Evolutionary conservation across 2,329 filamentous ascomycete species (phyloP).

Genomic region (Coniochaeta sp.): DNA sequence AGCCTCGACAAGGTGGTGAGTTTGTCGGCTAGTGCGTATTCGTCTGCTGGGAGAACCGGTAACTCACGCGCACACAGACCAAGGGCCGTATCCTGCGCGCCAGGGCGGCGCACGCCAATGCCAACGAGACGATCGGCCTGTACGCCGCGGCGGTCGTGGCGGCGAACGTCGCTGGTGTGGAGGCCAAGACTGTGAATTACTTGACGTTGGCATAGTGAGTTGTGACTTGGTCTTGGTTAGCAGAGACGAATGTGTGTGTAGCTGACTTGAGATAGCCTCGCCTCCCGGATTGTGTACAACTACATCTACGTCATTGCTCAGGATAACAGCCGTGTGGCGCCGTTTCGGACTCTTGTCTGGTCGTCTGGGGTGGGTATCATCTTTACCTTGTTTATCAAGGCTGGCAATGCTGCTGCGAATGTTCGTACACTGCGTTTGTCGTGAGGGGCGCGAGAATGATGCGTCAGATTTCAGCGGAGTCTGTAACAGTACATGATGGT

Average conservation of each 20-base stretch:
- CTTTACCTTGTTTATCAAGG: slow-evolving; percentile 31
- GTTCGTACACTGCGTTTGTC: not conserved
- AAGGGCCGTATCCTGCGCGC: slow-evolving; percentile 16
- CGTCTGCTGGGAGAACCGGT: not conserved
- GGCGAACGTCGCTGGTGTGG: slow-evolving; percentile 34
- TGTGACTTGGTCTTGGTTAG: not conserved
- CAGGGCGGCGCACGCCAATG: slow-evolving; percentile 26
- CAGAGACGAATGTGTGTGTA: too few relatives aligned
- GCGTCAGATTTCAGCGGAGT: too few relatives aligned
- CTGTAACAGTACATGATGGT: not conserved
- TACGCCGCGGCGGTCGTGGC: slow-evolving; percentile 35
- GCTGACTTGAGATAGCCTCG: slow-evolving; percentile 13
- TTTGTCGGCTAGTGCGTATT: not conserved
- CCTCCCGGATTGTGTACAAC: slow-evolving; percentile 30
- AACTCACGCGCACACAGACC: slow-evolving; percentile 3
- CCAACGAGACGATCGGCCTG: slow-evolving; percentile 34
- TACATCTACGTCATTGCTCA: slow-evolving; percentile 34
- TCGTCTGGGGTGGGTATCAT: slow-evolving; percentile 22
- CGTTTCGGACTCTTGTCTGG: slow-evolving; percentile 31
- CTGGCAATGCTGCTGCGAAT: slow-evolving; percentile 10
- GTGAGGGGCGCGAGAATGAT: not conserved
- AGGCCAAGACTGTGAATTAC: slow-evolving; percentile 27
- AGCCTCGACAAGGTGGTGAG: slow-evolving; percentile 20
- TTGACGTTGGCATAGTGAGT: slow-evolving; percentile 26
- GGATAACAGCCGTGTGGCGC: slow-evolving; percentile 27